These are phyloP conservation scores for Globisporangium irregulare DNA, from an alignment of 352 stramenopile species.

Conservation along the genomic window DNA sequence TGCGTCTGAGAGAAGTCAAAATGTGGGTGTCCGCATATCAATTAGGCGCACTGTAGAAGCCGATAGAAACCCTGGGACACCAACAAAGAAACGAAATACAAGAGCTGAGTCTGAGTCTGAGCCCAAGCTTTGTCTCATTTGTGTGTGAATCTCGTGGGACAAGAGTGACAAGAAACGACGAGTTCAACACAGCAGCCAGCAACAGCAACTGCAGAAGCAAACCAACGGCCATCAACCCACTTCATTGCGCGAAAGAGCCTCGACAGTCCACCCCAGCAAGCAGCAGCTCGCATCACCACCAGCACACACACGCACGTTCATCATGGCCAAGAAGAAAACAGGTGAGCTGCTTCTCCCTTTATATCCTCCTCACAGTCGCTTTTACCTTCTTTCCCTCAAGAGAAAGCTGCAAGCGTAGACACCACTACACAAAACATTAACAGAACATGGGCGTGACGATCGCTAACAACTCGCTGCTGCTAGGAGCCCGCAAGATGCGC, in stretches of 20 bases:
- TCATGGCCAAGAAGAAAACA: slow-evolving; percentile 69
- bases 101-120: too few relatives aligned
- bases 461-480: slow-evolving; percentile 8
- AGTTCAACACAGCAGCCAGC: not conserved
- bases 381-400: not conserved
- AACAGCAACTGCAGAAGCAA: not conserved
- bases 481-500: slow-evolving; percentile 57
- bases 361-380: not conserved
- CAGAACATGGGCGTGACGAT: slow-evolving; percentile 12
- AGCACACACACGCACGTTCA: not conserved
- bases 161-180: too few relatives aligned
- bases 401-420: not conserved
- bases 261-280: not conserved
- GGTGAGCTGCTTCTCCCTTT: slow-evolving; percentile 25
- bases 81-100: too few relatives aligned
- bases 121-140: too few relatives aligned
- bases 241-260: not conserved
- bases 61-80: too few relatives aligned
- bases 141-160: too few relatives aligned
- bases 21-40: too few relatives aligned
- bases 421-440: not conserved
- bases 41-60: too few relatives aligned
- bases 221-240: not conserved
- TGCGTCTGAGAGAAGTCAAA: too few relatives aligned
- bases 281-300: not conserved